Base-by-base conservation (phyloP, 2,329 filamentous ascomycete species). In the Leptographium galeiforme region DNA sequence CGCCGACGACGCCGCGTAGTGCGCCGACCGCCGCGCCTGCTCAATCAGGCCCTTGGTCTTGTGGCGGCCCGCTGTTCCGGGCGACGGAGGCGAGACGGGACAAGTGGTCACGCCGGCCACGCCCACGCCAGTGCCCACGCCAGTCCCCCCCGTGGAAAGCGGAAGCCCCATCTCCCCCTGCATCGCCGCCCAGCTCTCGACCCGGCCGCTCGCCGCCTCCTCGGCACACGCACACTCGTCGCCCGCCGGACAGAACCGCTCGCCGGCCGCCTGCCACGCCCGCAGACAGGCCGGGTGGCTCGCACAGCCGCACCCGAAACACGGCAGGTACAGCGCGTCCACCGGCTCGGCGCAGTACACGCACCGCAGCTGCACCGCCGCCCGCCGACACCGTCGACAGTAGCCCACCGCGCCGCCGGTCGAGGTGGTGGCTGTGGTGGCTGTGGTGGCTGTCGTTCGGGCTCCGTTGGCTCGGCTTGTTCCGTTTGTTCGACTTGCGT, bases 141-240 rank as follows among this genome's bases (percentile, higher is more conserved):
- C n/a, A n/a, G n/a, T n/a, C n/a, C n/a, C n/a, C n/a, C n/a, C n/a
- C n/a, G n/a, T n/a, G n/a, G n/a, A n/a, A n/a, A n/a, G n/a, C n/a
- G n/a, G n/a, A n/a, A n/a, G n/a, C n/a, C 33, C 46, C 34, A 70
- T 57, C 16, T 71, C 69, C 0, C 70, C 72, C 62, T 73, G 71
- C 65, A 79, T 70, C 4, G 77, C 78, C 0, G 75, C 73, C 76
- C 80, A 82, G 19, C 76, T 79, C 63, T 83, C 81, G 10, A 83
- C 74, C 43, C 79, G 70, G 1, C 78, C 79, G 48, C 69, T 72
- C 54, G 68, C 70, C 1, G 80, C 79, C 57, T 82, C 75, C 14
- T 75, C 70, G 0, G 75, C 70, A 59, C 81, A 85, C 55, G 77
- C 70, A 61, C 81, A 85, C 61, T 84, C 81, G 60, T 84, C 81